Evolutionary conservation across 2,329 filamentous ascomycete genomes (phyloP), one percentile per base, ranked within the genome.

Genomic region (Penicillium polonicum): DNA sequence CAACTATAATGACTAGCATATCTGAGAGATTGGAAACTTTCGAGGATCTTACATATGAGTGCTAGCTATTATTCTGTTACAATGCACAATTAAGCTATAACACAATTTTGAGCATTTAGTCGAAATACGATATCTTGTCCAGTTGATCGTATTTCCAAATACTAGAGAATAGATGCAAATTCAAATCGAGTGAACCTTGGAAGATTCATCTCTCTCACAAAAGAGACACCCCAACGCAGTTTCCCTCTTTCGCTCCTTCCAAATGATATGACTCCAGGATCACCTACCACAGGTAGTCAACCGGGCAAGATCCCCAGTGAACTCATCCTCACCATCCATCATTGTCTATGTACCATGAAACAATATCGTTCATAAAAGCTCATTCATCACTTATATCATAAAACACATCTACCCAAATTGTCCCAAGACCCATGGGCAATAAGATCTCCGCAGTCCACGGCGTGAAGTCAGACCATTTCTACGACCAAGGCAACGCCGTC

Each of bases 391-490:
- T 27, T 27, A n/a, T 27, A n/a, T 44, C 15, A 44, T 12, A 39
- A 19, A 12, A 21, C 36, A 50, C 23, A 39, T 29, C 10, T 10
- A 15, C 13, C 13, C 10, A 25, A 36, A 4, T 33, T 13, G 2
- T 13, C 0, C 13, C 12, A 36, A 46, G 5, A 6, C 29, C 7
- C 31, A 35, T 75, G 72, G 73, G 73, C 12, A 65, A 75, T 50
- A 75, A 73, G 51, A 25, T 74, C 43, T 73, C 72, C 12, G 67
- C 65, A 4, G 55, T 74, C 19, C 62, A 65, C 45, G 72, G 73
- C 3, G 72, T 76, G 39, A 70, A 67, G 35, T 74, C 74, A 0
- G 61, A 69, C 8, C 65, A 74, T 44, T 74, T 70, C 65, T 72
- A 70, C 57, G 48, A 72, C 21, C 71, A 67, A 13, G 71, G 73